Evolutionary conservation across 768 basidiomycete species (phyloP).

Genomic region (Russula vinacea): DNA sequence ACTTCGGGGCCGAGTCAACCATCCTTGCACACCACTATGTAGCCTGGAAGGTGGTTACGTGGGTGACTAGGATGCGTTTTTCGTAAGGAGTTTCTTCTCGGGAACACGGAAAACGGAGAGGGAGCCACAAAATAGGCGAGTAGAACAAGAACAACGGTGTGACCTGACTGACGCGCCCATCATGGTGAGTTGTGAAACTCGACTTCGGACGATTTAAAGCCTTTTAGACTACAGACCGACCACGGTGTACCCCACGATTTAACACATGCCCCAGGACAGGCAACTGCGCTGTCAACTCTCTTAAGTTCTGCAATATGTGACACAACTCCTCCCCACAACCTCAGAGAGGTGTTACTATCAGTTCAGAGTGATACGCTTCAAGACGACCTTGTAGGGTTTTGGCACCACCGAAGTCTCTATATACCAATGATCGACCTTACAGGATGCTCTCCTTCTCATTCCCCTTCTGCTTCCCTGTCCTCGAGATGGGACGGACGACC

Average conservation of each 20-base stretch:
- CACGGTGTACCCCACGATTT: neutral
- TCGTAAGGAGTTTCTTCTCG: too few relatives aligned
- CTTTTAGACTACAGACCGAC: neutral
- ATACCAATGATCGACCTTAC: neutral
- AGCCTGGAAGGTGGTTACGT: too few relatives aligned
- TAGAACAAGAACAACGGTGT: neutral
- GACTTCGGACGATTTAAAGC: conserved; percentile 1
- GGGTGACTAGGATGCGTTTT: too few relatives aligned
- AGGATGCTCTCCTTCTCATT: conserved; percentile 45
- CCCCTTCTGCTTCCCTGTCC: conserved; percentile 38
- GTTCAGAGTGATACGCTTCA: conserved; percentile 22
- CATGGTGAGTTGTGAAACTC: conserved; percentile 13
- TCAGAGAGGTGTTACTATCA: conserved; percentile 23
- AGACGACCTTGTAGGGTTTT: conserved; percentile 28
- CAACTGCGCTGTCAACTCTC: conserved; percentile 27
- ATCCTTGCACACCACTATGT: too few relatives aligned
- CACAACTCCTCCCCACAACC: conserved; percentile 19
- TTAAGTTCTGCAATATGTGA: conserved; percentile 29
- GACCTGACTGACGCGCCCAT: neutral
- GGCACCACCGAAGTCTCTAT: neutral
- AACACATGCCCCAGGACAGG: conserved; percentile 26
- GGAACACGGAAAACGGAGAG: too few relatives aligned
- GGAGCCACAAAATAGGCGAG: too few relatives aligned
- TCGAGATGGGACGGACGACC: conserved; percentile 35
- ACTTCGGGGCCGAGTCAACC: neutral